Base-by-base conservation (phyloP, 2,329 filamentous ascomycete species). In the Domatiomyces globalis region DNA sequence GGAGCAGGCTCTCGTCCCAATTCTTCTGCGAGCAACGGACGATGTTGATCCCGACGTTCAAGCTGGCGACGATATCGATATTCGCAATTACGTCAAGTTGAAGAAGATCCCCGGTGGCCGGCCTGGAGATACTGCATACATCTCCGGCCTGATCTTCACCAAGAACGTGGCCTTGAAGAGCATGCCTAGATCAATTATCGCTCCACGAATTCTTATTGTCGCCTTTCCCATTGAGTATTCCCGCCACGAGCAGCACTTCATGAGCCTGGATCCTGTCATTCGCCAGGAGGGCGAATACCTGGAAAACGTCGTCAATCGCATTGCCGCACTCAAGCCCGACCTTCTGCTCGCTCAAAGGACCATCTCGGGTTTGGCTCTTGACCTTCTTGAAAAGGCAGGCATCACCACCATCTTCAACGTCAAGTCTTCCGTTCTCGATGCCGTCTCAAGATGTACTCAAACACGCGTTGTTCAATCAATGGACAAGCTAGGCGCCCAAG, bases 171-270 rank as follows among this genome's bases (percentile, higher is more conserved):
- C 94, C 0, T 71, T 96, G 49, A 98, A 98, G 66, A 94, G 85
- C 67, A 98, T 98, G 92, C 83, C 86, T 17, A 80, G 92, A 52
- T 86, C 81, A 56, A 92, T 96, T 56, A 68, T 76, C 10, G 83
- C 86, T 50, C 92, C 92, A 2, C 82, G 87, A 29, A 92, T 98
- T 55, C 77, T 95, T 47, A 87, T 98, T 57, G 83, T 98, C 52
- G 90, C 88, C 0, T 98, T 98, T 63, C 83, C 92, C 0, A 87
- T 98, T 52, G 92, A 98, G 65, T 98, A 98, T 66, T 87, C 94
- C 53, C 81, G 92, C 42, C 88, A 95, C 60, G 83, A 90, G 63
- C 79, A 87, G 56, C 89, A 96, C 65, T 96, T 98, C 65, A 95
- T 98, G 89, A 98, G 92, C 61, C 71, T 98, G 48, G 88, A 96